These are phyloP conservation scores for Dioszegia crocea DNA, from an alignment of 768 basidiomycete species.

Conservation along the genomic window DNA sequence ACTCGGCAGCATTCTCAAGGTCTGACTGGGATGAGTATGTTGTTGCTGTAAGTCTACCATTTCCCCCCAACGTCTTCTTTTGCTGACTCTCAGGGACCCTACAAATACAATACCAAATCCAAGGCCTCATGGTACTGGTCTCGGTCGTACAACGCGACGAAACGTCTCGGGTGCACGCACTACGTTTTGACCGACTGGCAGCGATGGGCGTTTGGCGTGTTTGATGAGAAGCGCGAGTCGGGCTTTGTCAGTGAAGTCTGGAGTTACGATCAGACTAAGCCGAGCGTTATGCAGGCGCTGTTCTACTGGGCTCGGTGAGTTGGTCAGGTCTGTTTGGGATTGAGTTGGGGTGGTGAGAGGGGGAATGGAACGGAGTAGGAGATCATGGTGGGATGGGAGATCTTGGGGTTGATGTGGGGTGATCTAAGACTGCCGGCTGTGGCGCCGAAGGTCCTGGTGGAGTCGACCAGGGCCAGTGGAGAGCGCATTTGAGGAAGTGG, in stretches of 20 bases:
- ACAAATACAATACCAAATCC: constrained; percentile 48
- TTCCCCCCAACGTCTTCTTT: not conserved
- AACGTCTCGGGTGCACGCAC: constrained; percentile 41
- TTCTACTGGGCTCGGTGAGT: constrained; percentile 47
- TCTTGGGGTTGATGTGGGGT: no score
- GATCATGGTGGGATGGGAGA: no score
- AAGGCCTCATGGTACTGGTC: constrained; percentile 52
- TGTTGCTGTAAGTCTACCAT: constrained; percentile 34
- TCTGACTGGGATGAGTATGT: constrained; percentile 49
- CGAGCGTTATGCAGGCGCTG: constrained; percentile 42
- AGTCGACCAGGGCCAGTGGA: no score
- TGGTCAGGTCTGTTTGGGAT: no score
- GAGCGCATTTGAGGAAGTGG: no score
- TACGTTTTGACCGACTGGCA: constrained; percentile 50
- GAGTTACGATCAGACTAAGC: constrained; percentile 23
- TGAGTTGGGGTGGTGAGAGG: no score
- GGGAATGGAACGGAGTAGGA: no score
- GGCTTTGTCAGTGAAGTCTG: constrained; percentile 35
- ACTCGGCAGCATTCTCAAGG: constrained; percentile 44
- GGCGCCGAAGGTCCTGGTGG: no score
- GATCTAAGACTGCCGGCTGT: no score
- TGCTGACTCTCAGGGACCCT: constrained; percentile 31
- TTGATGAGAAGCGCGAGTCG: constrained; percentile 36
- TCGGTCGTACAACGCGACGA: constrained; percentile 41
- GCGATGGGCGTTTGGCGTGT: constrained; percentile 49